Evolutionary conservation across 1,139 yeast genomes (phyloP), one percentile per base, ranked within the genome.

Genomic region (Taphrina deformans): DNA sequence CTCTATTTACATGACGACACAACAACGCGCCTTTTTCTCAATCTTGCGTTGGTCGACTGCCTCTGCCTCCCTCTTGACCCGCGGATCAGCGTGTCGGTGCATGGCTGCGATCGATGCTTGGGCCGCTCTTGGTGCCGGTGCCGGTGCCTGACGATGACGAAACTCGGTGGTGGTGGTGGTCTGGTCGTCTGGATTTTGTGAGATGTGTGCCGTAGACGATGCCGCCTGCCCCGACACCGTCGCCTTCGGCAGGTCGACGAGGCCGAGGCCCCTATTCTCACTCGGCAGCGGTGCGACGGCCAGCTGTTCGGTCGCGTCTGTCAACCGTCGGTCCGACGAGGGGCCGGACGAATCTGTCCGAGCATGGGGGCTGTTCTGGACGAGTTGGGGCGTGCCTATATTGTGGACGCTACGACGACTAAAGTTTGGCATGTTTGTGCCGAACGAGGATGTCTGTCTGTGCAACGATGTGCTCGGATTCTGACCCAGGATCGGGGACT

Each of bases 371-470:
- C 23, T 27, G 6, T 26, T 1, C 24, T 21, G 48, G 6, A 2
- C 21, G n/a, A 21, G 48, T 6, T 18, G 24, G 2, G 48, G 48
- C 18, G n/a, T 44, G 24, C 48, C 27, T 7, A 44, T n/a, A 2
- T 18, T 44, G n/a, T 44, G 48, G 5, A 44, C 23, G 16, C 53
- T 48, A 14, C 53, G 53, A 26, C 53, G 53, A 26, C 53, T 48
- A 14, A 48, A 48, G 9, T 48, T 48, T 12, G 53, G 53, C 53
- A 48, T 27, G 53, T 29, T 48, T 33, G 35, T 26, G 21, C 23
- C 33, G 21, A 27, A 27, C 21, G 53, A 48, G 35, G 53, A 48
- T 6, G 35, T 29, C 6, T 48, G 53, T 4, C 53, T 16, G 16
- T 29, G 33, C 18, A 48, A 12, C 6, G 35, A 26, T 6, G 53